A percentile compares a stretch with the other conserved stretches of the same genome.
These are phyloP conservation scores for Pichiaceae sp. DNA, from an alignment of 1,139 yeast genomes.

Conservation along the genomic window DNA sequence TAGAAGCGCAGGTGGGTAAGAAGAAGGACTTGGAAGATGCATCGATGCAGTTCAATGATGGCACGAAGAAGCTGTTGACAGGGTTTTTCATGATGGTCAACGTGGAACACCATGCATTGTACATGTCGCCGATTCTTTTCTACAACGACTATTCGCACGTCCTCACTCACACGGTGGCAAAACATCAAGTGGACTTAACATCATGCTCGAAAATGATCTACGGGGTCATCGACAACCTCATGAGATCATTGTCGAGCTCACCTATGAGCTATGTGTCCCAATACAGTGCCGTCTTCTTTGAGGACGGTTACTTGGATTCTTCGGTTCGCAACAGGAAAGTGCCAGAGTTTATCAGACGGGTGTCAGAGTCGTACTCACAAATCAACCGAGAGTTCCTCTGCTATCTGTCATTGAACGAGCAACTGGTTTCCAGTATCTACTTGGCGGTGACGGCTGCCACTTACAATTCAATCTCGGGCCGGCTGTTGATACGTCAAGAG, in stretches of 20 bases:
- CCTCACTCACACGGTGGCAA: slow-evolving; percentile 12
- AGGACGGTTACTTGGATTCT: slow-evolving; percentile 11
- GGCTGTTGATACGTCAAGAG: slow-evolving; percentile 13
- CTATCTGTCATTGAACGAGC: slow-evolving; percentile 10
- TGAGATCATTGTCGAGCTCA: slow-evolving; percentile 4
- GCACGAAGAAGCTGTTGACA: slow-evolving; percentile 16
- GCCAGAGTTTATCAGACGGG: slow-evolving; percentile 3
- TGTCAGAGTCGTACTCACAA: slow-evolving; percentile 7
- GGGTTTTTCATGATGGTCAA: slow-evolving; percentile 19
- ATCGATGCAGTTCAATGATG: slow-evolving; percentile 13
- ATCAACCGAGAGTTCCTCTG: slow-evolving; percentile 1
- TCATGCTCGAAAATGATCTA: slow-evolving; percentile 15
- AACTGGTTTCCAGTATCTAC: slow-evolving; percentile 11
- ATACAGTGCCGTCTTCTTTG: slow-evolving; percentile 10
- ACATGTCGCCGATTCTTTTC: slow-evolving; percentile 18
- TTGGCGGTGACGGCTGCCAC: slow-evolving; percentile 10
- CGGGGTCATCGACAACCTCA: slow-evolving; percentile 7
- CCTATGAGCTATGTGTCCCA: slow-evolving; percentile 8
- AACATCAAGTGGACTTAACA: slow-evolving; percentile 12
- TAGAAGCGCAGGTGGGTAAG: slow-evolving; percentile 4
- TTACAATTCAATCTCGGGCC: slow-evolving; percentile 12
- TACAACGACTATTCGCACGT: slow-evolving; percentile 22
- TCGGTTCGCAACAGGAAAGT: slow-evolving; percentile 3
- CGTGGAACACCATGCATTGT: slow-evolving; percentile 9
- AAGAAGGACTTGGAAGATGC: slow-evolving; percentile 11